Conservation (phyloP, 345 rosid genomes). For the Eutrema yunnanense region DNA sequence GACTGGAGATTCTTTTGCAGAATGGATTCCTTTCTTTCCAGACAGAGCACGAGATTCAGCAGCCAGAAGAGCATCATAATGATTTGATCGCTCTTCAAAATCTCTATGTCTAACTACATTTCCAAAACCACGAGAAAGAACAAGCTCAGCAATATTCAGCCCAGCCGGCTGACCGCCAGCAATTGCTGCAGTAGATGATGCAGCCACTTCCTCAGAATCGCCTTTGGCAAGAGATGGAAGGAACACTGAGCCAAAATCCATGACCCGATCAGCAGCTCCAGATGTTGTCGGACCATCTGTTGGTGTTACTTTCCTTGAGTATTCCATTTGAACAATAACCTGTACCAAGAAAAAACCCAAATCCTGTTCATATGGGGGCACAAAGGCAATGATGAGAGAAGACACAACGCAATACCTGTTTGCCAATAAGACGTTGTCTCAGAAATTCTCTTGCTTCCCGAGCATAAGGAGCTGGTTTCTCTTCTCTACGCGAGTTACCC, state of each 20-base stretch:
- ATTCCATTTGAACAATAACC: conserved; percentile 96
- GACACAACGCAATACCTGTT: conserved; percentile 40
- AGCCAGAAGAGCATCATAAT: conserved; percentile 84
- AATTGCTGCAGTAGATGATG: conserved; percentile 36
- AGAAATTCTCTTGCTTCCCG: conserved; percentile 88
- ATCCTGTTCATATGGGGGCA: neutral
- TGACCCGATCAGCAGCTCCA: conserved; percentile 58
- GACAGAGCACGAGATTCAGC: conserved; percentile 81
- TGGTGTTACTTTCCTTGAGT: conserved; percentile 70
- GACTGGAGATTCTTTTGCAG: conserved; percentile 70
- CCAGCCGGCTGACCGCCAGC: conserved; percentile 50
- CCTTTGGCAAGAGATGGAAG: conserved; percentile 57
- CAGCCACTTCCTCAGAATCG: conserved; percentile 49
- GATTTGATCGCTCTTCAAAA: conserved; percentile 93
- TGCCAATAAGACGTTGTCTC: conserved; percentile 76
- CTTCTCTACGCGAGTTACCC: conserved; percentile 84
- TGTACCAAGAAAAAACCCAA: conserved; percentile 17
- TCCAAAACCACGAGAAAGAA: conserved; percentile 77
- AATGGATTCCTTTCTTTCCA: conserved; percentile 81
- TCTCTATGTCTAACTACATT: conserved; percentile 80
- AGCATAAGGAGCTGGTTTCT: conserved; percentile 91
- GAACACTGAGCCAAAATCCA: conserved; percentile 96
- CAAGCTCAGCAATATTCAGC: conserved; percentile 70
- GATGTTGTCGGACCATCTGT: conserved; percentile 54
- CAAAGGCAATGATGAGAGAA: neutral